These are phyloP conservation scores for Chaetomium globosum DNA, from an alignment of 2,329 filamentous ascomycete genomes.

Conservation along the genomic window DNA sequence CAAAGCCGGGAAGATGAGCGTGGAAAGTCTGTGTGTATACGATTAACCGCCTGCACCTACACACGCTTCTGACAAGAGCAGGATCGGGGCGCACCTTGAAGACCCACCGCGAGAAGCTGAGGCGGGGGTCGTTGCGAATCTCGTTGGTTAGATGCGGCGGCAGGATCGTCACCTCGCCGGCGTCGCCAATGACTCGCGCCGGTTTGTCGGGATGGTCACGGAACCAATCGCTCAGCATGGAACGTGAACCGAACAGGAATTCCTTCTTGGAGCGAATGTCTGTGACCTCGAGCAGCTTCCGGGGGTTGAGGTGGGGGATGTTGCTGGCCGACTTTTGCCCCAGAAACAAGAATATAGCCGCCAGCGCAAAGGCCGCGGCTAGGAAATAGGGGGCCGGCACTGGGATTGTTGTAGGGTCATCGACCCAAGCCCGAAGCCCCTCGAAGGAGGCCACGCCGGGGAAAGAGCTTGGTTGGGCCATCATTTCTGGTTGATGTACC, in stretches of 20 bases:
- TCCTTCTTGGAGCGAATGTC: not conserved
- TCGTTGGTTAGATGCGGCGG: conserved; percentile 1
- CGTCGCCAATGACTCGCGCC: not conserved
- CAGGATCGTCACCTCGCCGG: conserved; percentile 1
- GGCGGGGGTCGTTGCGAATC: conserved; percentile 5
- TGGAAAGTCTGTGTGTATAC: not conserved
- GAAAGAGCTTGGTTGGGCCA: not conserved
- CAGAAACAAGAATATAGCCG: not conserved
- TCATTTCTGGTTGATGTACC: not conserved
- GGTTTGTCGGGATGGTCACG: not conserved
- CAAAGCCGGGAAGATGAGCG: conserved; percentile 6
- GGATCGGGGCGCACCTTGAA: not conserved
- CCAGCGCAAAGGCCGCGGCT: not conserved
- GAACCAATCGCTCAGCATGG: conserved; percentile 4
- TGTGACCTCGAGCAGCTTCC: not conserved
- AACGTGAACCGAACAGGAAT: not conserved
- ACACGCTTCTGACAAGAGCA: not conserved
- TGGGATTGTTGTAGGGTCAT: not conserved
- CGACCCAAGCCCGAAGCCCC: not conserved
- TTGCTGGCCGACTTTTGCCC: not conserved
- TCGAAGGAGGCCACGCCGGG: not conserved
- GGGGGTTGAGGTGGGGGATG: conserved; percentile 5
- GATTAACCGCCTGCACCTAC: not conserved
- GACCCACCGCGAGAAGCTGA: not conserved
- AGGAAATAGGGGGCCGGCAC: not conserved